phyloP scores from a whole-genome alignment of 2,329 filamentous ascomycete species.

The Chrysoporthe deuterocubensis region DNA sequence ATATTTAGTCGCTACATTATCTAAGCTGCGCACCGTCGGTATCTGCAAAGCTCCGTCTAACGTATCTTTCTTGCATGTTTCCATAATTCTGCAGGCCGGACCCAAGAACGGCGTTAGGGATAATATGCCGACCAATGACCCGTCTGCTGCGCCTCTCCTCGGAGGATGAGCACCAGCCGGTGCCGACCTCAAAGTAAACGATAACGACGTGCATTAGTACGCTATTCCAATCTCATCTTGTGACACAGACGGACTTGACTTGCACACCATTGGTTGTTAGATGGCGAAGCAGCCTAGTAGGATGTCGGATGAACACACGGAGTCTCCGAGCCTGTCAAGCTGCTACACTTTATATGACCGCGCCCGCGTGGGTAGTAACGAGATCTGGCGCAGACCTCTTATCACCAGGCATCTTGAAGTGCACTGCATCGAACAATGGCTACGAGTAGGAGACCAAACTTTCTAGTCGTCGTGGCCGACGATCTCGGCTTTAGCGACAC shows the following conservation, averaged over 20 bases:
- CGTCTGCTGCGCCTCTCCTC: background rate
- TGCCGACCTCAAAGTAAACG: background rate
- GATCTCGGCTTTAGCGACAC: conserved; percentile 36
- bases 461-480: conserved; percentile 37
- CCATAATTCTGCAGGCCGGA: background rate
- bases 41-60: conserved; percentile 1
- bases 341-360: background rate
- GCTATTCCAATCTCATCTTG: background rate
- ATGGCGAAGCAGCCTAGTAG: background rate
- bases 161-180: background rate
- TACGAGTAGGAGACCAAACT: conserved; percentile 32
- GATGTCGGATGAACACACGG: background rate
- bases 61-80: background rate
- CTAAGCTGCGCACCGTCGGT: background rate
- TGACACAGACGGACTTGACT: background rate
- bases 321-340: background rate
- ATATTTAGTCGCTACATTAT: background rate
- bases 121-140: background rate
- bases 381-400: background rate
- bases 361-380: background rate
- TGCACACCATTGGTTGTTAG: background rate
- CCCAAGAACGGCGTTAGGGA: conserved; percentile 11
- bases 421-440: background rate
- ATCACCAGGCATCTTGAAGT: background rate
- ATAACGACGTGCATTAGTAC: background rate